These are phyloP conservation scores for Alternaria viburni DNA, from an alignment of 2,329 filamentous ascomycete genomes.

Conservation along the genomic window DNA sequence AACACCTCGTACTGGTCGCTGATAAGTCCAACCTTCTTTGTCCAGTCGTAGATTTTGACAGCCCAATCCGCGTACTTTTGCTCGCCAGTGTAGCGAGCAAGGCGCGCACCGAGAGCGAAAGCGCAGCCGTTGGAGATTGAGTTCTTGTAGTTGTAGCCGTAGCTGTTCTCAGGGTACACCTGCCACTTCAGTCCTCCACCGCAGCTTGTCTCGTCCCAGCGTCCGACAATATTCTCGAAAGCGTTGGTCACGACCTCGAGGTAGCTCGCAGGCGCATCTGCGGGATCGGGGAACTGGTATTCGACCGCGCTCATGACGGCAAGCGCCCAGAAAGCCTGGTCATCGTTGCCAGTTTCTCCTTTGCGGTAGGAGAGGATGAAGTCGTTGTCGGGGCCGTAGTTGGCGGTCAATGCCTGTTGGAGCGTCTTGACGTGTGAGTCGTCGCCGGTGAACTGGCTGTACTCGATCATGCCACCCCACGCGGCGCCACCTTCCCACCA, in stretches of 20 bases:
- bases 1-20: conserved; percentile 59
- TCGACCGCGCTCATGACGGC: conserved; percentile 72
- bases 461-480: conserved; percentile 51
- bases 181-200: conserved; percentile 81
- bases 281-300: conserved; percentile 68
- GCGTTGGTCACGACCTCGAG: conserved; percentile 71
- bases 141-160: conserved; percentile 83
- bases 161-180: conserved; percentile 75
- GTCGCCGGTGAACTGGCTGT: conserved; percentile 56
- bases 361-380: conserved; percentile 53
- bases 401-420: conserved; percentile 52
- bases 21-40: conserved; percentile 57
- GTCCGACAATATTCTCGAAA: conserved; percentile 71
- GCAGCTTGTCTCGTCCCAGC: conserved; percentile 74
- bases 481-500: conserved; percentile 56
- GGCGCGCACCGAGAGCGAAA: conserved; percentile 78
- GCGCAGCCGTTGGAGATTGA: conserved; percentile 81
- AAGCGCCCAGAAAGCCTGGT: conserved; percentile 77
- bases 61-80: conserved; percentile 67
- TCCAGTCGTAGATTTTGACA: conserved; percentile 67
- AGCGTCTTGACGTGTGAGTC: conserved; percentile 50
- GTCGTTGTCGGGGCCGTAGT: conserved; percentile 51
- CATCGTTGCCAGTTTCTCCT: conserved; percentile 67
- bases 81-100: conserved; percentile 73
- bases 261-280: conserved; percentile 58